Evolutionary conservation across 176 grass and related monocot species (phyloP), one percentile per base, ranked within the genome.

Genomic region (Oryza rufipogon): DNA sequence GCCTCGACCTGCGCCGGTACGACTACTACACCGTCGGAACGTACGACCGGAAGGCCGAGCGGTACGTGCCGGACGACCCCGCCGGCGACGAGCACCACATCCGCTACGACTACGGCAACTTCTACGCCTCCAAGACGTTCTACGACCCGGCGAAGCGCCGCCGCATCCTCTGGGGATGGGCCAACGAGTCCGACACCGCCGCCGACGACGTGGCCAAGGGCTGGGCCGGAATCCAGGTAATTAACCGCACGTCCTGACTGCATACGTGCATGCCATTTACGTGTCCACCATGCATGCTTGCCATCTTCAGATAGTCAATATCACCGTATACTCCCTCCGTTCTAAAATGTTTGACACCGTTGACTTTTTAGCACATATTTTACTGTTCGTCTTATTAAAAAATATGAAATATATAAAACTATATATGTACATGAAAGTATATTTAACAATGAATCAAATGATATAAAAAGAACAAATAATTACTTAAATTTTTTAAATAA

Each of bases 81-180:
- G 38, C 74, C 41, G 70, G 83, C 19, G 94, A 96, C 26, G 39
- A 87, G 48, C 71, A 51, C 52, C 88, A 79, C 15, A 49, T 98
- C 56, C 70, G 92, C 32, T 93, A 90, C 38, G 89, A 98, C 70
- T 95, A 95, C 45, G 91, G 95, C 11, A 98, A 98, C 86, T 98
- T 93, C 64, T 98, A 98, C 71, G 95, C 95, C 6, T 98, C 92
- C 26, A 95, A 91, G 82, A 88, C 95, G 3, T 95, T 98, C 86
- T 93, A 91, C 71, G 95, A 98, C 61, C 76, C 91, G 8, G 52
- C 75, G 6, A 91, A 90, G 83, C 77, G 66, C 4, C 85, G 95
- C 11, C 83, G 95, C 16, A 87, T 95, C 17, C 17, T 98, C 1
- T 98, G 95, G 92, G 95, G 95, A 0, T 98, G 95, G 95, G 88